Evolutionary conservation across 1,139 yeast genomes (phyloP), one percentile per base, ranked within the genome.

Genomic region (Kodamaea arcana): DNA sequence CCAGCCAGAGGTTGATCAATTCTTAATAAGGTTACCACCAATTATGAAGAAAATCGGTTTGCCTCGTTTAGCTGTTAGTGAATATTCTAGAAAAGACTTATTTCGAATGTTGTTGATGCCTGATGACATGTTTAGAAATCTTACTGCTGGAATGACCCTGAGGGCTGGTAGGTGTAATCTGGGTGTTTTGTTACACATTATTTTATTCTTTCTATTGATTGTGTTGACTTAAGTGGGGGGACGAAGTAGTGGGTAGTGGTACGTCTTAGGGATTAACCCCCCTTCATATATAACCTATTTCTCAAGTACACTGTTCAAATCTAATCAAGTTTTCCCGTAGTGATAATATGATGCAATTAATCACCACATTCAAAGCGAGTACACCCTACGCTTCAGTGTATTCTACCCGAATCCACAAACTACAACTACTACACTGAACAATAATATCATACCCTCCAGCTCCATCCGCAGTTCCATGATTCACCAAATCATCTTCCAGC

Each of bases 401-500:
- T 42, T 69, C 72, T 2, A 88, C 88, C 35, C 78, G 78, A 12
- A 88, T 60, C 95, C 96, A 88, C 18, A 87, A 57, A 54, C 94
- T 83, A 52, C 97, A 88, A 25, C 85, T 80, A 10, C 63, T 56
- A 52, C 97, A 88, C 49, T 88, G 95, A 0, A 85, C 78, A 7
- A 83, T 68, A 3, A 88, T 71, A 43, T 82, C 84, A 41, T 64
- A 80, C 7, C 82, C 82, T 12, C 80, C 83, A 11, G 60, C 58
- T 2, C 75, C 76, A 37, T 71, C 78, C 1, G 50, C 47, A 0
- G 73, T 66, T 2, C 80, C 81, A 38, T 63, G 63, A 2, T 64
- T 54, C 9, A 63, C 78, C 33, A 88, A 62, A 38, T 83, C 84
- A 1, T 59, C 52, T 44, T 86, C 96, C 0, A 68, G 64, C 3